phyloP scores from a whole-genome alignment of 768 basidiomycete species.

The Cystobasidiopsis lactophilus region DNA sequence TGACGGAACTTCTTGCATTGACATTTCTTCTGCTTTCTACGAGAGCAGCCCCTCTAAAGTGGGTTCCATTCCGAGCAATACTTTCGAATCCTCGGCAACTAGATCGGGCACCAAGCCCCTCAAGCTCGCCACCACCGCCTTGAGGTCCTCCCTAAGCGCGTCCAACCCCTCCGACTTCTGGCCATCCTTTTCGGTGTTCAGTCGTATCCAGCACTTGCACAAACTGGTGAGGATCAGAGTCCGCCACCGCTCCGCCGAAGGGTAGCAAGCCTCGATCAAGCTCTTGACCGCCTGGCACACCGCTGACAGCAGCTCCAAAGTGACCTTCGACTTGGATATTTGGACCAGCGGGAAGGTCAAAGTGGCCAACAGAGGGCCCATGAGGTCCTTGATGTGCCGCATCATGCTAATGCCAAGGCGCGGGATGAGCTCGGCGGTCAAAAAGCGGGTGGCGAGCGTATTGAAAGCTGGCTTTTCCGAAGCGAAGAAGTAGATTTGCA shows the following conservation, averaged over 20 bases:
- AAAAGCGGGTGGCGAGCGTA: neutral
- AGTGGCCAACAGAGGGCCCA: neutral
- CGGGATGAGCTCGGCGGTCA: neutral
- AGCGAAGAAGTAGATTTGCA: neutral
- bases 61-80: no score
- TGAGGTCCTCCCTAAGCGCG: neutral
- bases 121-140: neutral
- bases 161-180: neutral
- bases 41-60: no score
- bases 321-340: neutral
- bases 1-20: no score
- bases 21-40: no score
- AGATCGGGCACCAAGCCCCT: neutral
- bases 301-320: neutral
- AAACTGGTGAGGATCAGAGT: conserved; percentile 1
- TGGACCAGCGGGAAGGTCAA: neutral
- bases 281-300: neutral
- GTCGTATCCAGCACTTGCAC: conserved; percentile 1
- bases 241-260: conserved; percentile 5
- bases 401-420: neutral
- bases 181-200: neutral
- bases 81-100: neutral
- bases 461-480: neutral
- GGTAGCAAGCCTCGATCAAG: neutral
- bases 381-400: neutral